phyloP scores from a whole-genome alignment of 2,329 filamentous ascomycete species.

The Exutisphaerella laricina region DNA sequence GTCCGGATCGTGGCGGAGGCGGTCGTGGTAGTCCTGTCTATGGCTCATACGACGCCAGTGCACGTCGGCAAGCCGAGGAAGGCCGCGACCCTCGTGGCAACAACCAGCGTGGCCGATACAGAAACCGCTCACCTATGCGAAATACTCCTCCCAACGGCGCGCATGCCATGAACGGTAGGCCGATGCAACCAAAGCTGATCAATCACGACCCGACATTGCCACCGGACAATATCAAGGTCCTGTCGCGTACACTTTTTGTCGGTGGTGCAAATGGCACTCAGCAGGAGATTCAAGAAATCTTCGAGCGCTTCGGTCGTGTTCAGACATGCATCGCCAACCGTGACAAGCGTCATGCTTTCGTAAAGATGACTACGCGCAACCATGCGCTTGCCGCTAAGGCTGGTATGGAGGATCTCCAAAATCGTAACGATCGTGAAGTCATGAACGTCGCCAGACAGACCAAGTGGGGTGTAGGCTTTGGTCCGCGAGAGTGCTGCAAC shows the following conservation, averaged over 20 bases:
- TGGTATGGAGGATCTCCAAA: constrained; percentile 90
- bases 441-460: constrained; percentile 66
- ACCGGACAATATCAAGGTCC: constrained; percentile 76
- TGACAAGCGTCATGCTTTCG: constrained; percentile 96
- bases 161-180: constrained; percentile 30
- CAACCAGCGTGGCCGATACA: constrained; percentile 62
- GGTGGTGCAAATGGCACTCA: constrained; percentile 81
- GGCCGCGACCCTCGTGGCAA: constrained; percentile 38
- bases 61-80: constrained; percentile 21
- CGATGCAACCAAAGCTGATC: constrained; percentile 64
- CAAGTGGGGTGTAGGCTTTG: constrained; percentile 95
- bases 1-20: constrained; percentile 60
- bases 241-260: constrained; percentile 93
- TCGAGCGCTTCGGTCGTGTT: constrained; percentile 75
- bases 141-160: constrained; percentile 59
- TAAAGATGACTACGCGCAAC: constrained; percentile 91
- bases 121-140: constrained; percentile 74
- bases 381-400: constrained; percentile 80
- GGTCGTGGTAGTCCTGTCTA: constrained; percentile 61
- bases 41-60: constrained; percentile 59
- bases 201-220: constrained; percentile 72
- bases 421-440: constrained; percentile 63
- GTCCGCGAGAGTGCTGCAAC: constrained; percentile 93
- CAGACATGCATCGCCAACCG: constrained; percentile 98
- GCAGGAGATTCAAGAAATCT: constrained; percentile 72